phyloP scores from a whole-genome alignment of 768 basidiomycete genomes.

The Gymnopilus dilepis region DNA sequence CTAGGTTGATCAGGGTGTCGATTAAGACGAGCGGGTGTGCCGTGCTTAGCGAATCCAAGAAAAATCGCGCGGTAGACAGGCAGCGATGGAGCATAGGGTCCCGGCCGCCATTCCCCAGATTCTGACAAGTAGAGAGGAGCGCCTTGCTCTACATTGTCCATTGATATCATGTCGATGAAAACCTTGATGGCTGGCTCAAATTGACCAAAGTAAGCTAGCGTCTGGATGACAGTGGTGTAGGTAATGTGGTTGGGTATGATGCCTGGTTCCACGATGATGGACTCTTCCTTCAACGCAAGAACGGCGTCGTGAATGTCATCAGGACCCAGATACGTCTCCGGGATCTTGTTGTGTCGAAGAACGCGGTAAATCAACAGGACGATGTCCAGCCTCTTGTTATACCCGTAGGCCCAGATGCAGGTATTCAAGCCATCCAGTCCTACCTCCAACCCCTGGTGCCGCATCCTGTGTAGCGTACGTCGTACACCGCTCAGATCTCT shows the following conservation, averaged over 20 bases:
- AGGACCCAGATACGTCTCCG: slow-evolving; percentile 38
- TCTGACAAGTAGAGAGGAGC: slow-evolving; percentile 34
- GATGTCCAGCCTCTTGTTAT: slow-evolving; percentile 56
- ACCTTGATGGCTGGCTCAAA: slow-evolving; percentile 57
- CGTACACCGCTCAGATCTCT: slow-evolving; percentile 59
- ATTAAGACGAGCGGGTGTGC: slow-evolving; percentile 31
- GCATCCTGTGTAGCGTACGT: slow-evolving; percentile 57
- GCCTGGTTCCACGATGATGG: slow-evolving; percentile 45
- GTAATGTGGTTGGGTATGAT: slow-evolving; percentile 68
- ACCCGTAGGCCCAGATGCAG: slow-evolving; percentile 71
- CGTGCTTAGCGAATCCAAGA: slow-evolving; percentile 74
- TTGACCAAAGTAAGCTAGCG: slow-evolving; percentile 73
- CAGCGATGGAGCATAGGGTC: slow-evolving; percentile 48
- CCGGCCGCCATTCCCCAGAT: slow-evolving; percentile 30
- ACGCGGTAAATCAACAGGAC: slow-evolving; percentile 66
- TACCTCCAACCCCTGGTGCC: slow-evolving; percentile 52
- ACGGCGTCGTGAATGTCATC: slow-evolving; percentile 40
- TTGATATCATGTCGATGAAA: slow-evolving; percentile 71
- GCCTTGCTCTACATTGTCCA: slow-evolving; percentile 43
- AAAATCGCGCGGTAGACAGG: slow-evolving; percentile 75
- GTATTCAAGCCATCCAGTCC: slow-evolving; percentile 73
- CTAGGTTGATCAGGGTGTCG: slow-evolving; percentile 24
- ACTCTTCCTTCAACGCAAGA: slow-evolving; percentile 48
- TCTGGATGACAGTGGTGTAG: slow-evolving; percentile 72
- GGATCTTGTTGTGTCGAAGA: slow-evolving; percentile 57